Evolutionary conservation across 192 early-diverging fungal species (phyloP).

Genomic region (Backusella luteola): DNA sequence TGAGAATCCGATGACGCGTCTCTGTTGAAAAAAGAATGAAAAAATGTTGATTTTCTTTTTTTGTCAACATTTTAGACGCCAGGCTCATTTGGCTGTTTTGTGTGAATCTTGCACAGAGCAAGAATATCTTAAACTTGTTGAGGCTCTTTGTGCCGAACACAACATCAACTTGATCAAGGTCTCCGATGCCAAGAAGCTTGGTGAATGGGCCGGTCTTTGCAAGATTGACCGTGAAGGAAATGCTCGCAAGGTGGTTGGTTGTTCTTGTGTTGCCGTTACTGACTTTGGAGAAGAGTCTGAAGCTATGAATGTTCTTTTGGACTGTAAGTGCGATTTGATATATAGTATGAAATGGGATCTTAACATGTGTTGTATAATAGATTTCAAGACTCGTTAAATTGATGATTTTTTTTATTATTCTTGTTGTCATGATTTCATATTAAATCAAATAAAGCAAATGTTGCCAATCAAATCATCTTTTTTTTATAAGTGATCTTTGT

Average conservation of each 20-base stretch:
- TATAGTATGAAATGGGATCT: not conserved
- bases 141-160: constrained; percentile 98
- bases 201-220: constrained; percentile 99
- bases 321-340: constrained; percentile 34
- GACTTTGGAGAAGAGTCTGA: constrained; percentile 96
- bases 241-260: constrained; percentile 94
- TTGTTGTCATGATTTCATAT: not conserved
- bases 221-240: constrained; percentile 99
- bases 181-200: constrained; percentile 95
- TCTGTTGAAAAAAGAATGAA: not conserved
- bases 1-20: constrained; percentile 2
- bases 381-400: constrained; percentile 36
- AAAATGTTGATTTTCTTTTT: not conserved
- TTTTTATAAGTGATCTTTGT: not conserved
- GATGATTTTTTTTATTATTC: not conserved
- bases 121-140: constrained; percentile 93
- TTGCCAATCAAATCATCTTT: not conserved
- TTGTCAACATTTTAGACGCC: constrained; percentile 29
- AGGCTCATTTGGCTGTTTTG: constrained; percentile 95
- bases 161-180: constrained; percentile 98
- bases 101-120: constrained; percentile 94
- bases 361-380: not conserved
- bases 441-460: too few relatives aligned
- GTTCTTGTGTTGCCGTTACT: constrained; percentile 93
- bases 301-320: constrained; percentile 94